phyloP scores from a whole-genome alignment of 1,139 yeast genomes.

The Kodamaea suecica region DNA sequence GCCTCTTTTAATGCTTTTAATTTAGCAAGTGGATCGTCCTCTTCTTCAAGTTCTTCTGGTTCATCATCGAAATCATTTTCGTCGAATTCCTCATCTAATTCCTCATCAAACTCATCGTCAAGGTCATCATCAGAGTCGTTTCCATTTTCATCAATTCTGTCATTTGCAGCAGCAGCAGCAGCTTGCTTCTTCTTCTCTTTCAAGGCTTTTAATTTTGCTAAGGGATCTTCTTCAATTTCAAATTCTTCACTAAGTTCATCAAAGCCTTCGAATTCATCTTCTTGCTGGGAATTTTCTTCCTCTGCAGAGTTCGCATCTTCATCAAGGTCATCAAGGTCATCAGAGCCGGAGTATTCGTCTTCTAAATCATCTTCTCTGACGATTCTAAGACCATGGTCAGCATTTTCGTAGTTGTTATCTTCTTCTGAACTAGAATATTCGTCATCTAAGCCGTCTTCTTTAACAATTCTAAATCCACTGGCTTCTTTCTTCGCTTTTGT shows the following conservation, averaged over 20 bases:
- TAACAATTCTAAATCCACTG: slow-evolving; percentile 9
- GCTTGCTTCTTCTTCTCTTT: slow-evolving; percentile 19
- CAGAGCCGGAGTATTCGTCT: slow-evolving; percentile 12
- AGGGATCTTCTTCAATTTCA: slow-evolving; percentile 11
- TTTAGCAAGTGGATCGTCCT: slow-evolving; percentile 17
- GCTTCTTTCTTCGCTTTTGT: slow-evolving; percentile 10
- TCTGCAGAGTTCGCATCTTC: slow-evolving; percentile 4
- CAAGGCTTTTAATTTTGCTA: slow-evolving; percentile 18
- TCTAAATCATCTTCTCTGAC: slow-evolving; percentile 28
- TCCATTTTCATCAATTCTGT: neutral
- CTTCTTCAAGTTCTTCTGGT: slow-evolving; percentile 9
- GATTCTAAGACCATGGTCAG: slow-evolving; percentile 14
- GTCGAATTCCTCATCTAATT: slow-evolving; percentile 22
- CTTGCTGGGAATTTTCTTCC: slow-evolving; percentile 14
- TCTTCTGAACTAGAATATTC: slow-evolving; percentile 2
- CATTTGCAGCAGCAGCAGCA: too few relatives aligned
- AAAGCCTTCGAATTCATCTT: slow-evolving; percentile 10
- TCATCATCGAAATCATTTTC: slow-evolving; percentile 11
- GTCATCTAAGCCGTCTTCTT: slow-evolving; percentile 6
- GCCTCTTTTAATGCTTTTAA: slow-evolving; percentile 17
- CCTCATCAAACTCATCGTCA: slow-evolving; percentile 3
- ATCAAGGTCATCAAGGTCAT: slow-evolving; percentile 18
- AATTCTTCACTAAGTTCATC: slow-evolving; percentile 14
- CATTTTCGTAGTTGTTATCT: too few relatives aligned
- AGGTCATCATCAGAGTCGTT: slow-evolving; percentile 30